A percentile compares a stretch with the other conserved stretches of the same genome.
These are phyloP conservation scores for Rachicladosporium sp. DNA, from an alignment of 2,329 filamentous ascomycete species.

Conservation along the genomic window DNA sequence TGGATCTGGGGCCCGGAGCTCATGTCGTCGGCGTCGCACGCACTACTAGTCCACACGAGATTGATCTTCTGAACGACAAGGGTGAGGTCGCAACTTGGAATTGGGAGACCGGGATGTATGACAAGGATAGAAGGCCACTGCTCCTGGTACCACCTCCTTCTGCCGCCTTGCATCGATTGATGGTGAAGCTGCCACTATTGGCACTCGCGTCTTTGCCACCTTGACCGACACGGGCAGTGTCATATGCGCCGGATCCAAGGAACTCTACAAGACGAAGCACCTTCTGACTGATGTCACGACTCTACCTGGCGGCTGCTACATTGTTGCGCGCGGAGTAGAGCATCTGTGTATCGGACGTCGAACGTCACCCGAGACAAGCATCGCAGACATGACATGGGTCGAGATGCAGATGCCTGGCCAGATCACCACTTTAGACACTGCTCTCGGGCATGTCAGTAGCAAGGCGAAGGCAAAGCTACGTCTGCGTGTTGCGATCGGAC, in stretches of 20 bases:
- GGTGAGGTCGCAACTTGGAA: constrained; percentile 46
- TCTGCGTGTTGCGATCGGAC: constrained; percentile 58
- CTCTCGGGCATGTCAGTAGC: background rate
- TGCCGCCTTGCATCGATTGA: background rate
- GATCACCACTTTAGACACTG: constrained; percentile 54
- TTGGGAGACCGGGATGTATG: constrained; percentile 28
- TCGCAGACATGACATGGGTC: constrained; percentile 37
- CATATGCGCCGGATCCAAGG: constrained; percentile 24
- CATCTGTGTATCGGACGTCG: constrained; percentile 50
- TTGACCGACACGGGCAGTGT: constrained; percentile 2
- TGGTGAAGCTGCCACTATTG: background rate
- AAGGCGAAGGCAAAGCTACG: too few species aligned
- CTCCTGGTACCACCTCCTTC: too few species aligned
- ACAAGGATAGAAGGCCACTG: background rate
- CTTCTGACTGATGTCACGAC: constrained; percentile 29
- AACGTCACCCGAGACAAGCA: constrained; percentile 18
- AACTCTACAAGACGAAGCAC: constrained; percentile 25
- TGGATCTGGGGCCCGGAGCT: constrained; percentile 3
- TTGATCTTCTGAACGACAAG: constrained; percentile 10
- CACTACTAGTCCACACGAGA: background rate
- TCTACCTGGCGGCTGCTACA: constrained; percentile 43
- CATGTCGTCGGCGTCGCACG: background rate
- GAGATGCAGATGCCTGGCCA: constrained; percentile 47
- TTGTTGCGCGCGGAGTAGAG: constrained; percentile 44
- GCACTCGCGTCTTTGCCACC: constrained; percentile 2